phyloP scores from a whole-genome alignment of 805 yeast genomes.

The Schizosaccharomyces osmophilus region DNA sequence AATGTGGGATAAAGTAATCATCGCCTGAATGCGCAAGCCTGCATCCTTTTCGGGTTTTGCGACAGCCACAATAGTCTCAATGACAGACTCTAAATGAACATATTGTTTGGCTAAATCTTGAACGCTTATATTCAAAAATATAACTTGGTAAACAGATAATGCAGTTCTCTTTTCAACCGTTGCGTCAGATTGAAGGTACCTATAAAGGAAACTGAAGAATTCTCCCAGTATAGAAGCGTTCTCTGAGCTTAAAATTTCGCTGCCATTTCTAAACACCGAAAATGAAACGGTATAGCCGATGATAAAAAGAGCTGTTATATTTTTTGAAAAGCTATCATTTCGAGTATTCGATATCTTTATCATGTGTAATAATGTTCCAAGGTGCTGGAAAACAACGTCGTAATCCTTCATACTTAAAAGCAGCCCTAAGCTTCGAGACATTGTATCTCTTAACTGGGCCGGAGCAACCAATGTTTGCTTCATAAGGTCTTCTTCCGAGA shows the following conservation, averaged over 20 bases:
- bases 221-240: too few relatives aligned
- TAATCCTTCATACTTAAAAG: background rate
- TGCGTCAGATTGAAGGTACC: too few relatives aligned
- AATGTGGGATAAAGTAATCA: background rate
- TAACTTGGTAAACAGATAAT: too few relatives aligned
- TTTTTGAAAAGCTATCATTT: slow-evolving; percentile 17
- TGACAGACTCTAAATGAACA: too few relatives aligned
- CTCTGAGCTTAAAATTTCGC: too few relatives aligned
- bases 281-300: slow-evolving; percentile 27
- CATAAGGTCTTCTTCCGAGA: background rate
- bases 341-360: background rate
- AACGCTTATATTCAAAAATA: too few relatives aligned
- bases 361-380: background rate
- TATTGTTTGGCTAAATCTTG: too few relatives aligned
- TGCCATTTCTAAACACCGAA: slow-evolving; percentile 5
- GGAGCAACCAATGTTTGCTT: background rate
- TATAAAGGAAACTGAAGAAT: too few relatives aligned
- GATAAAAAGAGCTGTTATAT: slow-evolving; percentile 30
- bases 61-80: too few relatives aligned
- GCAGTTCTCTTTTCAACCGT: too few relatives aligned
- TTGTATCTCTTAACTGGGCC: background rate
- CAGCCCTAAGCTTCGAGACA: background rate
- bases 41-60: background rate
- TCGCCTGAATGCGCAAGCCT: background rate
- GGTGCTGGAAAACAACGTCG: background rate